Percentiles rank a stretch among this genome's conserved stretches.
Conservation (phyloP, 345 rosid species). For the Odontarrhena argentea region DNA sequence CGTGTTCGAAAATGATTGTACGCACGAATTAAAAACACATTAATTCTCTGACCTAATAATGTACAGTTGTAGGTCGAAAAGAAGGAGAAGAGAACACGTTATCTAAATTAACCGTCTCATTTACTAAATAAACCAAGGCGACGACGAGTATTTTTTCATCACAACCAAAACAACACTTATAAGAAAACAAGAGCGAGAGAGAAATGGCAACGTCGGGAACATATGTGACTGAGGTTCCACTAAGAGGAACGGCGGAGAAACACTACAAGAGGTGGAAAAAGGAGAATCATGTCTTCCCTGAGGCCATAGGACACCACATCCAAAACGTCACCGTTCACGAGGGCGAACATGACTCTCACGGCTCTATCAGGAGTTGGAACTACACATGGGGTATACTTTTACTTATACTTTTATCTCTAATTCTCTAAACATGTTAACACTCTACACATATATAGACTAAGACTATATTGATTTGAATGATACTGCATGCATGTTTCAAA, state of each 20-base stretch:
- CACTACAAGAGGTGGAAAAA: conserved; percentile 39
- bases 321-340: conserved; percentile 38
- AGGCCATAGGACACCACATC: conserved; percentile 38
- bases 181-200: not conserved
- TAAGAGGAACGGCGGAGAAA: conserved; percentile 36
- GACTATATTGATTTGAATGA: too few relatives aligned
- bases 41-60: too few relatives aligned
- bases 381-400: too few relatives aligned
- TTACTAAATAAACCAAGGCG: conserved; percentile 20
- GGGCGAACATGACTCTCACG: conserved; percentile 37
- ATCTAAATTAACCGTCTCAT: not conserved
- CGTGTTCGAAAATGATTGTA: conserved; percentile 1
- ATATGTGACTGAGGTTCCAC: conserved; percentile 36
- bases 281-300: conserved; percentile 42
- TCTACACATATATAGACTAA: too few relatives aligned
- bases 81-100: not conserved
- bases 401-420: too few relatives aligned
- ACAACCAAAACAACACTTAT: not conserved
- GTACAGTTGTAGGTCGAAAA: not conserved
- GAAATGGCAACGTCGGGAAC: conserved; percentile 43
- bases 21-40: not conserved
- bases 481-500: too few relatives aligned
- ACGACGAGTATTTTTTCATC: conserved; percentile 14
- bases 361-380: conserved; percentile 33
- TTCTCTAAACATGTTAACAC: too few relatives aligned